phyloP scores from a whole-genome alignment of 2,329 filamentous ascomycete genomes.

The Scorias spongiosa region DNA sequence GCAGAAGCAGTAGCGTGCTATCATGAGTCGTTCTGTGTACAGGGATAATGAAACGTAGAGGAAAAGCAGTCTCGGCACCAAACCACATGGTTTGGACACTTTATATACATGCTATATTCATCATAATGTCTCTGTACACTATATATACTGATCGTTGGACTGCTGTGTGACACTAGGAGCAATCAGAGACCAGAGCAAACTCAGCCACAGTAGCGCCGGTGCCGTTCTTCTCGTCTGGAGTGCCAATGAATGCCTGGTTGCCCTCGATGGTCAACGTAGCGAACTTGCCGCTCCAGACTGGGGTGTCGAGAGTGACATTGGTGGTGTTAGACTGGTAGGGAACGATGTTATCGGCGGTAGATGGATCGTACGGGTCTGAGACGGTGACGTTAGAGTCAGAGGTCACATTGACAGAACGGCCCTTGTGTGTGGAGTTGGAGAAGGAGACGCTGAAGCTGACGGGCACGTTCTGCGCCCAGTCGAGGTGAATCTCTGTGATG shows the following conservation, averaged over 20 bases:
- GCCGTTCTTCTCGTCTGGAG: constrained; percentile 16
- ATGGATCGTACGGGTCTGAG: constrained; percentile 25
- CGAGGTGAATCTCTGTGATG: constrained; percentile 38
- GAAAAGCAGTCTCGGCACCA: too few species aligned
- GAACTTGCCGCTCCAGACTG: constrained; percentile 29
- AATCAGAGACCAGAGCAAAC: constrained; percentile 19
- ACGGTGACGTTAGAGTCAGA: constrained; percentile 22
- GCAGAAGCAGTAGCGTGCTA: too few species aligned
- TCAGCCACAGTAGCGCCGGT: constrained; percentile 38
- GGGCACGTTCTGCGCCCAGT: constrained; percentile 45
- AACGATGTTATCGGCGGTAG: constrained; percentile 21
- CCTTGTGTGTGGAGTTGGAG: constrained; percentile 30
- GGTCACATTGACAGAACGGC: constrained; percentile 8
- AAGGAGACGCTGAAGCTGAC: constrained; percentile 39
- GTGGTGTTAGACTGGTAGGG: constrained; percentile 31
- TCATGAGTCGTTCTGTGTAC: too few species aligned
- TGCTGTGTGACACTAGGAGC: background rate
- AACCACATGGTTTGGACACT: too few species aligned
- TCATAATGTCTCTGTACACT: too few species aligned
- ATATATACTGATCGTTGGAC: too few species aligned
- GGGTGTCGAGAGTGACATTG: constrained; percentile 24
- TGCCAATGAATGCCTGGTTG: constrained; percentile 24
- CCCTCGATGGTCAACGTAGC: constrained; percentile 34
- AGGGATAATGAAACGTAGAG: too few species aligned
- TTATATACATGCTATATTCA: too few species aligned